Conservation (phyloP, 2,329 filamentous ascomycete genomes). For the Peltaster fructicola region DNA sequence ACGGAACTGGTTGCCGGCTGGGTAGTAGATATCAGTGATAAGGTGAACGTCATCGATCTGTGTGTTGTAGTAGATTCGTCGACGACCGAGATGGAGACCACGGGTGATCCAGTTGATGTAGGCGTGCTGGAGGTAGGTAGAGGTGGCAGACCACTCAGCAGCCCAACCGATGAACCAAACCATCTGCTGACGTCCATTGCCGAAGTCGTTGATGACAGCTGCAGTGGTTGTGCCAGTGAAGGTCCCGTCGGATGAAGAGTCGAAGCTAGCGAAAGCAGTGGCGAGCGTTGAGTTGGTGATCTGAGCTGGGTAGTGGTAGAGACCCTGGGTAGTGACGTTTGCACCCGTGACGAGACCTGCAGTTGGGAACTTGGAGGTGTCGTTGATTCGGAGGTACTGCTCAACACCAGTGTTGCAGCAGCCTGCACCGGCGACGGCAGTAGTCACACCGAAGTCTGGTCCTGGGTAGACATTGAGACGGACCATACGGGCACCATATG, state of each 20-base stretch:
- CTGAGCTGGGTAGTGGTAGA: constrained; percentile 41
- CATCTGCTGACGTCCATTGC: constrained; percentile 39
- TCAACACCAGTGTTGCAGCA: constrained; percentile 33
- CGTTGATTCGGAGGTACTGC: constrained; percentile 37
- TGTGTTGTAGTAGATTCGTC: constrained; percentile 36
- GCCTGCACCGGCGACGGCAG: constrained; percentile 18
- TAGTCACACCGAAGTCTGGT: constrained; percentile 26
- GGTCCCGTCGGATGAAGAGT: constrained; percentile 20
- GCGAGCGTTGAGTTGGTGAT: constrained; percentile 37
- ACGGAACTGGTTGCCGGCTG: constrained; percentile 32
- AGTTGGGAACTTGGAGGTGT: constrained; percentile 34
- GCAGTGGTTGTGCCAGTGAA: constrained; percentile 28
- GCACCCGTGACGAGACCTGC: constrained; percentile 35
- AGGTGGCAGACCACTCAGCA: constrained; percentile 34
- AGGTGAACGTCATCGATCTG: constrained; percentile 49
- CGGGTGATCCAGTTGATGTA: constrained; percentile 46
- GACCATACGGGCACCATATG: constrained; percentile 43
- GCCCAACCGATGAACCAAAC: constrained; percentile 41
- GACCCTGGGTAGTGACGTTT: constrained; percentile 29
- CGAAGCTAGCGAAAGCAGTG: constrained; percentile 38
- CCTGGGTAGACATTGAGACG: constrained; percentile 40
- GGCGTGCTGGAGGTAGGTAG: constrained; percentile 42
- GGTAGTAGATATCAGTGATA: constrained; percentile 24
- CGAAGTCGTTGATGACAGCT: constrained; percentile 41
- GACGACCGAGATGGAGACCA: constrained; percentile 39